Percentiles rank a stretch among this genome's conserved stretches.
Evolutionary conservation across 768 basidiomycete genomes (phyloP).

Genomic region (Xerocomellus amylosporus): DNA sequence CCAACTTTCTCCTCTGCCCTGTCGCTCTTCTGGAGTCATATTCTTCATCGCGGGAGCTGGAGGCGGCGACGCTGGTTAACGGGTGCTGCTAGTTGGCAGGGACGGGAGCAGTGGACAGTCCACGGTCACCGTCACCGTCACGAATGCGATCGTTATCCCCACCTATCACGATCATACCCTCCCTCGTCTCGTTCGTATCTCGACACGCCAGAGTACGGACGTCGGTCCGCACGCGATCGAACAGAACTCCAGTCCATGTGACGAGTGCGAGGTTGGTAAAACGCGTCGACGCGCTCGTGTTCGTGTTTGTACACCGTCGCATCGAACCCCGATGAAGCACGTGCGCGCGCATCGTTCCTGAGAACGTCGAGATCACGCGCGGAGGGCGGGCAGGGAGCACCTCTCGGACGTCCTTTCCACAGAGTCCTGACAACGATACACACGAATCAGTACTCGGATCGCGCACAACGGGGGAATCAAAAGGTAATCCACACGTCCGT

Average conservation of each 20-base stretch:
- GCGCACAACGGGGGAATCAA: background rate
- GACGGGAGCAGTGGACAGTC: conserved; percentile 40
- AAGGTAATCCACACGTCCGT: conserved; percentile 67
- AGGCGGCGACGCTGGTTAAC: conserved; percentile 41
- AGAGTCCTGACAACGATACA: conserved; percentile 56
- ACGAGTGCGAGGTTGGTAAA: conserved; percentile 78
- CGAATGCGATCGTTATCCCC: conserved; percentile 18
- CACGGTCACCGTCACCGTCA: conserved; percentile 33
- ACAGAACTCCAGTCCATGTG: conserved; percentile 85
- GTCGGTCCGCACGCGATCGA: conserved; percentile 67
- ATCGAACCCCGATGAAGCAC: conserved; percentile 54
- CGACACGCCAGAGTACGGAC: conserved; percentile 46
- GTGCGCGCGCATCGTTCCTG: conserved; percentile 80
- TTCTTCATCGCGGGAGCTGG: conserved; percentile 56
- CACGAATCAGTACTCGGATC: background rate
- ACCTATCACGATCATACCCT: conserved; percentile 35
- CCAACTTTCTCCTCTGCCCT: conserved; percentile 83
- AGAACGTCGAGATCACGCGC: conserved; percentile 86
- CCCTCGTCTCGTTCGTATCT: conserved; percentile 36
- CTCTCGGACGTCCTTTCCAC: conserved; percentile 88
- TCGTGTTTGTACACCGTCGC: conserved; percentile 91
- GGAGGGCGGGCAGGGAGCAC: conserved; percentile 87
- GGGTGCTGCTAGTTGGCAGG: conserved; percentile 36
- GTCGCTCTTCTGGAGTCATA: conserved; percentile 84
- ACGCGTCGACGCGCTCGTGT: conserved; percentile 56